These are phyloP conservation scores for Neckera pumila DNA, from an alignment of 225 moss, liverwort and hornwort genomes.

Conservation along the genomic window DNA sequence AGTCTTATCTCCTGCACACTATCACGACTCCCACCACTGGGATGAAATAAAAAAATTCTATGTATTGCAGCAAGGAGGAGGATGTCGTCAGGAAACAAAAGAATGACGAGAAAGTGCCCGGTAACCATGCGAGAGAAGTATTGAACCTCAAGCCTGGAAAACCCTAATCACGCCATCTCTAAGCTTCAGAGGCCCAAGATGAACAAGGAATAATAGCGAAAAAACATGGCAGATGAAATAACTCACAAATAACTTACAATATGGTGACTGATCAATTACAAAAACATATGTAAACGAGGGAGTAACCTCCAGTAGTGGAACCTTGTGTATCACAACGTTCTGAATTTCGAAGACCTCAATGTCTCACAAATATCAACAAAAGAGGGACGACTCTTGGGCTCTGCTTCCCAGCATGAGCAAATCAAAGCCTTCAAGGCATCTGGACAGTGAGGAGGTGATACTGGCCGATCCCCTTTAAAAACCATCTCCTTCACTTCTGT, in stretches of 20 bases:
- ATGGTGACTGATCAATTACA: neutral
- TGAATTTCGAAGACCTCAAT: neutral
- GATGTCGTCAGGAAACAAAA: neutral
- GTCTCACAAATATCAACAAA: neutral
- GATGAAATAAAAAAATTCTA: neutral
- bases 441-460: neutral
- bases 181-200: neutral
- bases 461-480: neutral
- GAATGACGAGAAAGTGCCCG: neutral
- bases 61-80: neutral
- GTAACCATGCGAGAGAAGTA: neutral
- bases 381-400: neutral
- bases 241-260: neutral
- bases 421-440: neutral
- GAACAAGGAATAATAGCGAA: neutral
- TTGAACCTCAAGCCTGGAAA: neutral
- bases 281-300: neutral
- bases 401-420: neutral
- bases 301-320: neutral
- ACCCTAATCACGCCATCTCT: neutral
- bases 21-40: neutral
- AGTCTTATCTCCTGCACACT: neutral
- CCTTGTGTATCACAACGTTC: neutral
- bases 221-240: neutral
- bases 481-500: neutral